Evolutionary conservation across 305 asterid species (phyloP).

Genomic region (Fraxinus ornus): DNA sequence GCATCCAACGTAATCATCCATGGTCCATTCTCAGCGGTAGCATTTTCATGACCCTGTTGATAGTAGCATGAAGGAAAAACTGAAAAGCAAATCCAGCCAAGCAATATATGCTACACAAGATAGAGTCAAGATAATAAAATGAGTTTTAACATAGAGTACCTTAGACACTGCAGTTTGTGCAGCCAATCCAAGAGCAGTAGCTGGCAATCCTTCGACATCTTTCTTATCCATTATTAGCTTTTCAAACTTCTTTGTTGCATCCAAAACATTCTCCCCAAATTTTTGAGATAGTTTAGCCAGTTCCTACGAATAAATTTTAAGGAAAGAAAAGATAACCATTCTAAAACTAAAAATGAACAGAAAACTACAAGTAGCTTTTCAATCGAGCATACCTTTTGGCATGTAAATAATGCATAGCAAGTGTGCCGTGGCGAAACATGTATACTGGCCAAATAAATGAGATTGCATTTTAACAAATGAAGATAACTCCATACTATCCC

Average conservation of each 20-base stretch:
- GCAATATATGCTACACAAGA: slow-evolving; percentile 2
- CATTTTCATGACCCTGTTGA: slow-evolving; percentile 86
- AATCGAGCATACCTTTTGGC: background rate
- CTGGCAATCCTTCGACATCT: slow-evolving; percentile 88
- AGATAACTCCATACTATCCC: background rate
- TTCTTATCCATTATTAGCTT: slow-evolving; percentile 80
- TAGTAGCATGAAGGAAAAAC: slow-evolving; percentile 19
- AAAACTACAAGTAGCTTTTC: background rate
- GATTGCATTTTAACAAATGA: background rate
- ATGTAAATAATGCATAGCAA: background rate
- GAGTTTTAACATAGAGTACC: slow-evolving; percentile 38
- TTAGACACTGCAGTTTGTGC: slow-evolving; percentile 97
- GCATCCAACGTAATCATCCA: slow-evolving; percentile 94
- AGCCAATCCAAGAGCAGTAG: slow-evolving; percentile 86
- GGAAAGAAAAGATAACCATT: slow-evolving; percentile 9
- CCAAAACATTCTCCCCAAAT: slow-evolving; percentile 91
- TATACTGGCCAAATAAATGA: background rate
- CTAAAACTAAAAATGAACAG: slow-evolving; percentile 1
- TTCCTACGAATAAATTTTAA: slow-evolving; percentile 52
- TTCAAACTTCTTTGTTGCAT: slow-evolving; percentile 93
- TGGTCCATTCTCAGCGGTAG: slow-evolving; percentile 89
- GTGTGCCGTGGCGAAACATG: background rate
- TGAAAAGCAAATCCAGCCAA: slow-evolving; percentile 8
- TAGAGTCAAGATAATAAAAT: slow-evolving; percentile 13
- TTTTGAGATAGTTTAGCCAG: slow-evolving; percentile 77